Conservation (phyloP, 768 basidiomycete genomes). For the Leucocoprinus birnbaumii region DNA sequence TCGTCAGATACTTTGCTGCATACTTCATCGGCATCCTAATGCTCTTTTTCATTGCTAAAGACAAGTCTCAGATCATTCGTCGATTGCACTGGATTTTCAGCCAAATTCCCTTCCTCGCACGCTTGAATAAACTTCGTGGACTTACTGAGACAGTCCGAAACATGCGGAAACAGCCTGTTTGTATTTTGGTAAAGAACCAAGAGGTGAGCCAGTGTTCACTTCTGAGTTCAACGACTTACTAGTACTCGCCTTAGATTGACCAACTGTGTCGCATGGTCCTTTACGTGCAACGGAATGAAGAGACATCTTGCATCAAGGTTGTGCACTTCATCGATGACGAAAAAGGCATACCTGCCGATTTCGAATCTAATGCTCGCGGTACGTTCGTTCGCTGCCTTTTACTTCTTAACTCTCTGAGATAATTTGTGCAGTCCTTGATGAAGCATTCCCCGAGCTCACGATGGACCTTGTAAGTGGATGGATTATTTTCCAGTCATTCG, state of each 20-base stretch:
- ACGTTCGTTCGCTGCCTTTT: constrained; percentile 13
- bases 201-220: constrained; percentile 40
- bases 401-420: not conserved
- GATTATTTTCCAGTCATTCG: not conserved
- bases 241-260: constrained; percentile 51
- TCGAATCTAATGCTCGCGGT: constrained; percentile 73
- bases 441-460: constrained; percentile 64
- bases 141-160: constrained; percentile 43
- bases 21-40: constrained; percentile 52
- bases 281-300: constrained; percentile 67
- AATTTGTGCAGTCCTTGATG: constrained; percentile 45
- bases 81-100: constrained; percentile 64
- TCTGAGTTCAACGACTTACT: not conserved
- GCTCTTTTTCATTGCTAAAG: constrained; percentile 48
- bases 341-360: constrained; percentile 57
- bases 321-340: constrained; percentile 61
- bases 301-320: constrained; percentile 66
- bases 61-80: constrained; percentile 51
- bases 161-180: constrained; percentile 52
- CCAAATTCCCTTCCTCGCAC: constrained; percentile 48
- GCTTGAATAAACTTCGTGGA: constrained; percentile 34
- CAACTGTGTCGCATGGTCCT: constrained; percentile 59
- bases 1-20: constrained; percentile 55
- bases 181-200: constrained; percentile 60
- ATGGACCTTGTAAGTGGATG: constrained; percentile 52